Conservation (phyloP, 2,329 filamentous ascomycete species). For the Davidsoniella eucalypti region DNA sequence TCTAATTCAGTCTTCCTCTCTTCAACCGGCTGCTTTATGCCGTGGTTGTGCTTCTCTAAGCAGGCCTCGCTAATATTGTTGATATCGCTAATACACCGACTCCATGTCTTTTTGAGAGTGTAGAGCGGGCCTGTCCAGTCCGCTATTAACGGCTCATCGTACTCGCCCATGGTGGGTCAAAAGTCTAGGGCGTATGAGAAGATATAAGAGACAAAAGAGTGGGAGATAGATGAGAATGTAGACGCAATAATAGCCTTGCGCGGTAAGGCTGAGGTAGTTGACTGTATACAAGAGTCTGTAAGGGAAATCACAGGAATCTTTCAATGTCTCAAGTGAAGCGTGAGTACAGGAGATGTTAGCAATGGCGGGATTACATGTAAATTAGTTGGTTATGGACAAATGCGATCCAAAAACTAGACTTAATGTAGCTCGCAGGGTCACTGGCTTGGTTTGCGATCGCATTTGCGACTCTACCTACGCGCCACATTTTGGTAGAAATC, state of each 20-base stretch:
- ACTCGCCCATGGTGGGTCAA: neutral
- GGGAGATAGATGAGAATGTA: neutral
- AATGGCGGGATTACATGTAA: no score
- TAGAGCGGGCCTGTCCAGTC: conserved; percentile 13
- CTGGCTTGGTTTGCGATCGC: no score
- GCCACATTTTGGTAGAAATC: no score
- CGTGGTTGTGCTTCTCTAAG: conserved; percentile 25
- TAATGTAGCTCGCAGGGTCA: neutral
- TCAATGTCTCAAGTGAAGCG: no score
- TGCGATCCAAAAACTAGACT: neutral
- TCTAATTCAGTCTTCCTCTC: conserved; percentile 27
- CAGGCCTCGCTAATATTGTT: conserved; percentile 28
- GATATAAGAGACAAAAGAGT: no score
- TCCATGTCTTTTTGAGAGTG: conserved; percentile 10
- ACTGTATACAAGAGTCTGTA: no score
- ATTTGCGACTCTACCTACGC: no score
- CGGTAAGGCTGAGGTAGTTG: neutral
- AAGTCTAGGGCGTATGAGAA: no score
- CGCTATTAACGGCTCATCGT: conserved; percentile 9
- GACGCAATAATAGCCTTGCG: neutral
- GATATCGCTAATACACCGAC: conserved; percentile 26
- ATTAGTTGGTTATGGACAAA: no score
- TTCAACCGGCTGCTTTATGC: conserved; percentile 21
- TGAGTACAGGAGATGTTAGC: no score
- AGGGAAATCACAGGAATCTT: no score